Evolutionary conservation across 805 yeast genomes (phyloP), one percentile per base, ranked within the genome.

Genomic region (Saturnispora diversa): DNA sequence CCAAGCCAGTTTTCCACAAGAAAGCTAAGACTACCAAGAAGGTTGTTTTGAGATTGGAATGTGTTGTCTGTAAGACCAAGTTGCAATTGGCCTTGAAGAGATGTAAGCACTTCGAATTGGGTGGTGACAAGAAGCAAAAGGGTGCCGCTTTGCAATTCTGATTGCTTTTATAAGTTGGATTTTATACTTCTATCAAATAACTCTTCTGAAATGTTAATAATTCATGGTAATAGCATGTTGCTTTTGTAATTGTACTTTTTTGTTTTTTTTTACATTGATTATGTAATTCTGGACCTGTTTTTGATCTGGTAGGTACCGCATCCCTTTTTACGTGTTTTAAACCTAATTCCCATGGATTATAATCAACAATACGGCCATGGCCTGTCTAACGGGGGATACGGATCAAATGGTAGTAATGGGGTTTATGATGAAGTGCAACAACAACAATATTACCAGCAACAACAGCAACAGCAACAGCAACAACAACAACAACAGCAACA

Each of bases 71-170:
- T 77, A 92, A 92, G 87, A 84, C 96, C 77, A 92, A 87, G 84
- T 82, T 94, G 64, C 98, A 92, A 80, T 79, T 92, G 60, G 68
- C 95, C 50, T 80, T 92, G 73, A 92, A 92, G 92, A 86, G 98
- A 81, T 92, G 97, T 83, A 92, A 92, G 92, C 98, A 92, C 79
- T 92, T 92, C 74, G 99, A 92, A 80, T 87, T 92, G 69, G 98
- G 98, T 82, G 98, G 99, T 80, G 98, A 92, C 81, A 92, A 84
- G 85, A 92, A 92, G 78, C 97, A 92, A 78, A 92, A 92, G 87
- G 99, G 98, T 74, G 96, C 86, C 77, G 98, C 98, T 73, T 82
- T 92, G 74, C 98, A 92, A 80, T 92, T 92, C 75, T 92, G 83
- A 83, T 72, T 44, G 41, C 42, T 21, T 39, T 37, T 35, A 33